Evolutionary conservation across 2,329 filamentous ascomycete genomes (phyloP).

Genomic region (Polytolypa hystricis): DNA sequence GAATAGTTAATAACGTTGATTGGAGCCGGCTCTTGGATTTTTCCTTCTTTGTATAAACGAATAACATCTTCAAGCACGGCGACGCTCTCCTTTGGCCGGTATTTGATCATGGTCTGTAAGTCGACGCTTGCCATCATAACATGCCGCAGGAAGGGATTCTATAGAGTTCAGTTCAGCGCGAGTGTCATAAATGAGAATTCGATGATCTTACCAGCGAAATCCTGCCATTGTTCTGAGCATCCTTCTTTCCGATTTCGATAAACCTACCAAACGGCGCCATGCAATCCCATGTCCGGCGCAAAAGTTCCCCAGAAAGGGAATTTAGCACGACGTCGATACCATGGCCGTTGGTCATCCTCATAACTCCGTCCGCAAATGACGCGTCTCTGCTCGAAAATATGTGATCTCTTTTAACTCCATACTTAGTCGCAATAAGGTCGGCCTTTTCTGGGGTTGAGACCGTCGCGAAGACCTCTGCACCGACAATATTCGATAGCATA

Average conservation of each 20-base stretch:
- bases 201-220: constrained; percentile 7
- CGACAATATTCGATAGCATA: constrained; percentile 13
- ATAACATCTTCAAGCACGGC: constrained; percentile 8
- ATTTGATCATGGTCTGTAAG: constrained; percentile 11
- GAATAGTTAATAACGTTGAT: constrained; percentile 10
- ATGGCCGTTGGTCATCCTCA: constrained; percentile 12
- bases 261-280: constrained; percentile 14
- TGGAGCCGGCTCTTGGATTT: constrained; percentile 12
- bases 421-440: constrained; percentile 13
- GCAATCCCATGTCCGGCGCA: constrained; percentile 12
- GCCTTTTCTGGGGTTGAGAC: constrained; percentile 15
- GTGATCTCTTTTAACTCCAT: constrained; percentile 15
- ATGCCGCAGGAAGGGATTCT: constrained; percentile 11
- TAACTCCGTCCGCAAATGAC: constrained; percentile 14
- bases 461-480: constrained; percentile 17
- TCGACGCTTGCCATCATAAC: constrained; percentile 13
- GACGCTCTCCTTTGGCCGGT: constrained; percentile 8
- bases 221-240: constrained; percentile 8
- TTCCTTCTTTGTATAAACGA: constrained; percentile 10
- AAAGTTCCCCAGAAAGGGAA: constrained; percentile 11
- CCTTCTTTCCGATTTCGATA: constrained; percentile 15
- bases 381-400: constrained; percentile 16
- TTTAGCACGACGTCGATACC: constrained; percentile 15
- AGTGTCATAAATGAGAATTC: not conserved
- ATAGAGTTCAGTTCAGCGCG: not conserved